These are phyloP conservation scores for Erysimum cheiranthoides DNA, from an alignment of 345 rosid genomes.

Conservation along the genomic window DNA sequence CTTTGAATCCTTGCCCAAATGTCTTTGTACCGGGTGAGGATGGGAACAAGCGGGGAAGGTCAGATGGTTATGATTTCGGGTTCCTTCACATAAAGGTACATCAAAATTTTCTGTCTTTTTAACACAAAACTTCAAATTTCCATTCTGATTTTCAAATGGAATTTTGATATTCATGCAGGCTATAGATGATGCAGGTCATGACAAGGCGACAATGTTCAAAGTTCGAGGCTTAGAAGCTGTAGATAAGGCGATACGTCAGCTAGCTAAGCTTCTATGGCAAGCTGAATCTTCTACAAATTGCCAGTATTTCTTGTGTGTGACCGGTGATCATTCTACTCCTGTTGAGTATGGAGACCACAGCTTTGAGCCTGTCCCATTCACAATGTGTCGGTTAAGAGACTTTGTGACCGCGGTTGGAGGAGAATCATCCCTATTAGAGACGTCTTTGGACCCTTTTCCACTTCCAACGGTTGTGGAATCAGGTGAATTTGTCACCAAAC, in stretches of 20 bases:
- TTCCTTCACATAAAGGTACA: slow-evolving; percentile 93
- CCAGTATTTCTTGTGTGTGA: slow-evolving; percentile 73
- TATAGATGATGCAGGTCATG: slow-evolving; percentile 98
- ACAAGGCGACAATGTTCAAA: slow-evolving; percentile 85
- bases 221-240: slow-evolving; percentile 87
- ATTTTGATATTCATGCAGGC: slow-evolving; percentile 58
- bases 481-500: slow-evolving; percentile 41
- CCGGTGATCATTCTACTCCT: slow-evolving; percentile 96
- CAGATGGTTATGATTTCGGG: slow-evolving; percentile 90
- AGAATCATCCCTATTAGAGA: slow-evolving; percentile 57
- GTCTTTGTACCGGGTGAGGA: slow-evolving; percentile 92
- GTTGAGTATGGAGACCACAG: slow-evolving; percentile 98
- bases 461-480: slow-evolving; percentile 61
- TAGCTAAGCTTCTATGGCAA: slow-evolving; percentile 85
- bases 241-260: slow-evolving; percentile 77
- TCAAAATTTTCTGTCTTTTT: slow-evolving; percentile 1
- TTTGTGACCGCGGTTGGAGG: slow-evolving; percentile 79
- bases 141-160: not conserved
- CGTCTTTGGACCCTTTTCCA: slow-evolving; percentile 79
- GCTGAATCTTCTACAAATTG: slow-evolving; percentile 67
- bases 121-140: not conserved
- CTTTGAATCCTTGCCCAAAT: slow-evolving; percentile 59
- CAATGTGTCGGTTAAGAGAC: slow-evolving; percentile 73
- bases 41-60: slow-evolving; percentile 67
- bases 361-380: slow-evolving; percentile 91